phyloP scores from a whole-genome alignment of 371 early-diverging fungal genomes.

The Mortierella sp. region DNA sequence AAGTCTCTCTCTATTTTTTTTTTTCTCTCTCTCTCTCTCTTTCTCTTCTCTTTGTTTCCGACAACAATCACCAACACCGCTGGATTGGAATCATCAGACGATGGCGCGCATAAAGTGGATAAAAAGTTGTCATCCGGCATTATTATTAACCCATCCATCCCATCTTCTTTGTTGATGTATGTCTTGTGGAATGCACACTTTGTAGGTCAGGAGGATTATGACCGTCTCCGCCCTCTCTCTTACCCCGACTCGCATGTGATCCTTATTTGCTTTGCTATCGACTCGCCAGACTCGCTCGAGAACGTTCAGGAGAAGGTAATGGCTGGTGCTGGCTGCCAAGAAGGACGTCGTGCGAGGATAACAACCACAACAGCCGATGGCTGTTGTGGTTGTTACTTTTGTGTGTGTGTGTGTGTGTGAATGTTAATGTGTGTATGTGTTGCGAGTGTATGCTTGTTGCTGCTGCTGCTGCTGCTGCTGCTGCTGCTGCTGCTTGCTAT shows the following conservation, averaged over 20 bases:
- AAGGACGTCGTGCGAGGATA: neutral
- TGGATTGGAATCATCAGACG: no score
- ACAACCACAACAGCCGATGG: neutral
- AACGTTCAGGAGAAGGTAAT: conserved; percentile 91
- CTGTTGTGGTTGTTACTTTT: neutral
- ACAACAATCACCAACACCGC: no score
- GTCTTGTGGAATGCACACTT: neutral
- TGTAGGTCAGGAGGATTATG: conserved; percentile 92
- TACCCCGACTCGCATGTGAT: conserved; percentile 98
- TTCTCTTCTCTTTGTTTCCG: neutral
- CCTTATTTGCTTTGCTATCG: conserved; percentile 94
- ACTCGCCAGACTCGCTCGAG: conserved; percentile 94
- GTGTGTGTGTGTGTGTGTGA: no score
- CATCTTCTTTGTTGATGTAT: neutral
- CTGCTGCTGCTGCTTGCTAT: neutral
- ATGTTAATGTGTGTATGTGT: neutral
- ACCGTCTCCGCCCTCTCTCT: conserved; percentile 95
- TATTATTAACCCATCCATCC: no score
- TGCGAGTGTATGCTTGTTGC: no score
- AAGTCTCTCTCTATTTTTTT: neutral
- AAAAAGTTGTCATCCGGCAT: no score
- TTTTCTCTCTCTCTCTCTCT: neutral
- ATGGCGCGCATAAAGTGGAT: no score
- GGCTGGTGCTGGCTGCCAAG: neutral
- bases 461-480: neutral